These are phyloP conservation scores for Teratosphaeria epicoccoides DNA, from an alignment of 2,329 filamentous ascomycete genomes.

Conservation along the genomic window DNA sequence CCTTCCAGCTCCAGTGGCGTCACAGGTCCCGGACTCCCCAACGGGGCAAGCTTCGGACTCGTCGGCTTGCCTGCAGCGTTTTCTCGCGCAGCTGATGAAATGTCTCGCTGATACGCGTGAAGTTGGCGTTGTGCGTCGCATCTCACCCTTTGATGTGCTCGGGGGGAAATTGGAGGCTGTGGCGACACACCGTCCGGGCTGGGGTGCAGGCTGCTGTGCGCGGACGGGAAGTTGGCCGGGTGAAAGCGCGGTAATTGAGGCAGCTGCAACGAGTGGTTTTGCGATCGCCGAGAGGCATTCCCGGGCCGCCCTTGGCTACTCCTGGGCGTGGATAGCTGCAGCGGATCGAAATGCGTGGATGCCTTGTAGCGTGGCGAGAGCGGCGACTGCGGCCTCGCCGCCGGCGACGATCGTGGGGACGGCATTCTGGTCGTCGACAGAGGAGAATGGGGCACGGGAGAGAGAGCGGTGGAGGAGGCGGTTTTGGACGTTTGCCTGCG, in stretches of 20 bases:
- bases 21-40: slow-evolving; percentile 42
- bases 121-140: slow-evolving; percentile 40
- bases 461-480: slow-evolving; percentile 10
- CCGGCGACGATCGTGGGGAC: slow-evolving; percentile 24
- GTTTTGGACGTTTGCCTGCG: slow-evolving; percentile 6
- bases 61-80: slow-evolving; percentile 17
- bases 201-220: slow-evolving; percentile 26
- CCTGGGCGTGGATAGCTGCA: slow-evolving; percentile 23
- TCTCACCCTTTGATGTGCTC: slow-evolving; percentile 33
- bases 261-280: slow-evolving; percentile 32
- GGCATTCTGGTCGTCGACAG: slow-evolving; percentile 17
- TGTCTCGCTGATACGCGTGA: slow-evolving; percentile 38
- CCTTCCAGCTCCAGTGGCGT: slow-evolving; percentile 43
- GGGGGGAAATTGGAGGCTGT: slow-evolving; percentile 34
- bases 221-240: slow-evolving; percentile 39
- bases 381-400: slow-evolving; percentile 24
- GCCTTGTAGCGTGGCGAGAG: slow-evolving; percentile 21
- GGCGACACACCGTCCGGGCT: slow-evolving; percentile 28
- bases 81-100: slow-evolving; percentile 19
- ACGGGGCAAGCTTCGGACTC: slow-evolving; percentile 39
- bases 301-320: slow-evolving; percentile 17
- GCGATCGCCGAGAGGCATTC: slow-evolving; percentile 26
- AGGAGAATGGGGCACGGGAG: slow-evolving; percentile 6
- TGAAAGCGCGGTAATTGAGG: slow-evolving; percentile 43
- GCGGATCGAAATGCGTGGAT: slow-evolving; percentile 14